Conservation (phyloP, 768 basidiomycete genomes). For the Amanita pallidorosea region DNA sequence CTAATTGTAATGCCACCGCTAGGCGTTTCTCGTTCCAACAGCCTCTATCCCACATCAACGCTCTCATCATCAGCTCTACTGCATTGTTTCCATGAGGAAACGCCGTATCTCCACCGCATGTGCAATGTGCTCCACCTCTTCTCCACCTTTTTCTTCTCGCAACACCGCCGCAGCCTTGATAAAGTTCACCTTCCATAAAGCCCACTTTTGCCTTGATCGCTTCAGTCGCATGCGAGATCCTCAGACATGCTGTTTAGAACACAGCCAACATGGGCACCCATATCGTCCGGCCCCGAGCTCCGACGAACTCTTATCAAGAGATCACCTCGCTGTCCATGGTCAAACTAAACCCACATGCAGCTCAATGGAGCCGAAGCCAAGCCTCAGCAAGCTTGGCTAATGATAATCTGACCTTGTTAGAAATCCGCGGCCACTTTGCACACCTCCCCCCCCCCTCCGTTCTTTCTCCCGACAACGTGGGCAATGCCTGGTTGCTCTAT, state of each 20-base stretch:
- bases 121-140: slow-evolving; percentile 33
- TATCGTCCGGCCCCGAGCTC: slow-evolving; percentile 22
- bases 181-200: slow-evolving; percentile 30
- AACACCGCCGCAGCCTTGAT: slow-evolving; percentile 19
- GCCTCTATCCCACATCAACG: too few relatives aligned
- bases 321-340: slow-evolving; percentile 9
- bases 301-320: too few relatives aligned
- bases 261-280: slow-evolving; percentile 55
- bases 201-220: too few relatives aligned
- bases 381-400: slow-evolving; percentile 22
- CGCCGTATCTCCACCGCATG: slow-evolving; percentile 61
- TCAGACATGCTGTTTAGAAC: too few relatives aligned
- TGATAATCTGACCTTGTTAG: slow-evolving; percentile 20
- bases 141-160: background rate
- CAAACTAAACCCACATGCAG: slow-evolving; percentile 16
- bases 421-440: too few relatives aligned
- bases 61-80: too few relatives aligned
- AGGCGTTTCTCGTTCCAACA: too few relatives aligned
- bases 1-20: too few relatives aligned
- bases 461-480: slow-evolving; percentile 32
- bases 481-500: slow-evolving; percentile 21
- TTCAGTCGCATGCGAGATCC: background rate
- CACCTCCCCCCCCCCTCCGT: too few relatives aligned
- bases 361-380: slow-evolving; percentile 45
- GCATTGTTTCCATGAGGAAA: too few relatives aligned